Evolutionary conservation across 352 stramenopile species (phyloP), one percentile per base, ranked within the genome.

Genomic region (Globisporangium heterothallicum): DNA sequence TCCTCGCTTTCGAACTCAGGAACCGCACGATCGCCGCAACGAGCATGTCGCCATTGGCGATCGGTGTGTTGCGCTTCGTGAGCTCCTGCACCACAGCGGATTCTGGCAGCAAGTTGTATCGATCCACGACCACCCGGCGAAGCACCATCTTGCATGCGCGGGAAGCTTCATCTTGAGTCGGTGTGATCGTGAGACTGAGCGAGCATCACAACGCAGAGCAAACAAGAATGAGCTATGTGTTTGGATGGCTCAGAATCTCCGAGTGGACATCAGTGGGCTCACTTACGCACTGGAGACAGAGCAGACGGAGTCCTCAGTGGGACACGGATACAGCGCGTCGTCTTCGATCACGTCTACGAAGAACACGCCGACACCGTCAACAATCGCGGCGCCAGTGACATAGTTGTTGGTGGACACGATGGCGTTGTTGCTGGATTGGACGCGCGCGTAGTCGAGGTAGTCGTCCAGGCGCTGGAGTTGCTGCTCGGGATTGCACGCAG

Each of bases 1-100:
- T n/a, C n/a, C n/a, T n/a, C n/a, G n/a, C n/a, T 6, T 59, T 46
- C 6, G 70, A 24, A 24, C 66, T 54, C 45, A 76, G 63, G 56
- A 69, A 68, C 13, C 54, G 45, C 34, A 61, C 70, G 47, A 76
- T 48, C 13, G 61, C 53, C 1, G 67, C 57, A n/a, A 61, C 68
- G 42, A 76, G 56, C 5, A 76, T 49, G 42, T 77, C 68, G n/a
- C 68, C 64, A 47, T 77, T 77, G n/a, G 72, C 19, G 56, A 73
- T 71, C 16, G 68, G 58, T 2, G 64, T 64, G n/a, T 68, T 62
- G 7, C 61, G 55, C 14, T 61, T 49, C 27, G 72, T 25, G 24
- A 70, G 61, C 9, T 64, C 18, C 30, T 61, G 52, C 2, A 76
- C 49, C 8, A 44, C 56, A 4, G 56, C 55, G n/a, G 72, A 56